Base-by-base conservation (phyloP, 1,284 basidiomycete genomes). In the Cryptococcus hybrid region DNA sequence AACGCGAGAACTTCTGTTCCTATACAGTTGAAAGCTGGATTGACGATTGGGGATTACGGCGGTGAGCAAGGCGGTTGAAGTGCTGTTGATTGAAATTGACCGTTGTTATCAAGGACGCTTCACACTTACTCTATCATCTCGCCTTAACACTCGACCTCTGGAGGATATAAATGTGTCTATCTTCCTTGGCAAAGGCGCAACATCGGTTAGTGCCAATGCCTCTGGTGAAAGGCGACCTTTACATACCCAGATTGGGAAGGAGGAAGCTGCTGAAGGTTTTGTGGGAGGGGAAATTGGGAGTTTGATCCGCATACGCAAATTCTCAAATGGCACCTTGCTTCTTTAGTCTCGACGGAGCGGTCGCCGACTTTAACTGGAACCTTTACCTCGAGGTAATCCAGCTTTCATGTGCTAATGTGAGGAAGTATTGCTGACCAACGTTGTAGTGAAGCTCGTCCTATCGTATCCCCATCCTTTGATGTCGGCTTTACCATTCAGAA, bases 261-360 rank as follows among this genome's bases (percentile, higher is more conserved):
- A 52, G 18, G 59, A 60, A 15, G 59, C 53, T 3, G 65, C 65
- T 15, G 71, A 71, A 7, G 76, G 76, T 1, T 64, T 61, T 44
- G 76, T 86, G 15, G 87, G 86, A 43, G 76, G 77, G 11, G 85
- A 11, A 86, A 85, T 36, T 93, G 89, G 89, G 81, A 83, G 47
- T 93, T 88, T 74, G 88, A 92, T 70, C 83, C 86, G 1, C 83
- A 81, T 66, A 86, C 82, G 56, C 83, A 82, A 74, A 88, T 83
- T 4, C 75, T 94, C 54, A 81, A 83, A 59, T 94, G 91, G 91
- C 84, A 86, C 56, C 85, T 93, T 52, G 81, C 84, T 4, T 83
- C 81, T n/a, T 80, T 88, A 18, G 81, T 84, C 7, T 83, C 88
- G 6, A 86, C 85, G 0, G 87, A 86, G 56, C 84, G 73, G n/a